phyloP scores from a whole-genome alignment of 1,284 basidiomycete species.

The Sporisorium graminicola region DNA sequence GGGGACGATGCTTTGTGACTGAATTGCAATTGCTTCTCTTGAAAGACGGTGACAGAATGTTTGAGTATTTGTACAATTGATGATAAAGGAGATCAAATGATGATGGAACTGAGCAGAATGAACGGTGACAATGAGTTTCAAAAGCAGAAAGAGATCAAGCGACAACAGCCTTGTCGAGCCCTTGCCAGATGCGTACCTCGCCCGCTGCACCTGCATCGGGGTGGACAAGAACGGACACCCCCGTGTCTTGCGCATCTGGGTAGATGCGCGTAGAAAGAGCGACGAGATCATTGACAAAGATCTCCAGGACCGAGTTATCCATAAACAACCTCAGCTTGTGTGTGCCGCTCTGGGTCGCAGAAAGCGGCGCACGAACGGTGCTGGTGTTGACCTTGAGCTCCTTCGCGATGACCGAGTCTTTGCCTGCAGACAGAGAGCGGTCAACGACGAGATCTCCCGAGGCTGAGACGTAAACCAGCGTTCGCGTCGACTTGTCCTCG shows the following conservation, averaged over 20 bases:
- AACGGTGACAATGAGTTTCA: background rate
- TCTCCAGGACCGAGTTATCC: slow-evolving; percentile 60
- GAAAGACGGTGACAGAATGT: background rate
- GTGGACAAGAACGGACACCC: slow-evolving; percentile 26
- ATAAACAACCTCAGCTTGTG: slow-evolving; percentile 48
- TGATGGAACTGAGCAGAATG: background rate
- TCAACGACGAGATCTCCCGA: slow-evolving; percentile 38
- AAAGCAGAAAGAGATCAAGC: background rate
- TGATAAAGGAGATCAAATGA: background rate
- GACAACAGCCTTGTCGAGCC: slow-evolving; percentile 26
- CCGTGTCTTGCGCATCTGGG: slow-evolving; percentile 29
- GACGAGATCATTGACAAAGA: slow-evolving; percentile 54
- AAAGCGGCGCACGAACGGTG: slow-evolving; percentile 22
- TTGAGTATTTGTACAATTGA: slow-evolving; percentile 4
- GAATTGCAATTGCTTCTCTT: background rate
- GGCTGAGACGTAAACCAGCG: slow-evolving; percentile 25
- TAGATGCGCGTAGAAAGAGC: slow-evolving; percentile 55
- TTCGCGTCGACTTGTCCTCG: slow-evolving; percentile 30
- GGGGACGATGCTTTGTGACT: background rate
- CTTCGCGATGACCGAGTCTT: slow-evolving; percentile 18
- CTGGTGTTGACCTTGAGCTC: slow-evolving; percentile 42
- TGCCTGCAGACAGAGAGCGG: slow-evolving; percentile 33
- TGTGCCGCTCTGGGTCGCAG: background rate
- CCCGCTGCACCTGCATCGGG: background rate
- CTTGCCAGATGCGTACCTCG: slow-evolving; percentile 30